Evolutionary conservation across 1,284 basidiomycete genomes (phyloP).

Genomic region (Cryptococcus sp.): DNA sequence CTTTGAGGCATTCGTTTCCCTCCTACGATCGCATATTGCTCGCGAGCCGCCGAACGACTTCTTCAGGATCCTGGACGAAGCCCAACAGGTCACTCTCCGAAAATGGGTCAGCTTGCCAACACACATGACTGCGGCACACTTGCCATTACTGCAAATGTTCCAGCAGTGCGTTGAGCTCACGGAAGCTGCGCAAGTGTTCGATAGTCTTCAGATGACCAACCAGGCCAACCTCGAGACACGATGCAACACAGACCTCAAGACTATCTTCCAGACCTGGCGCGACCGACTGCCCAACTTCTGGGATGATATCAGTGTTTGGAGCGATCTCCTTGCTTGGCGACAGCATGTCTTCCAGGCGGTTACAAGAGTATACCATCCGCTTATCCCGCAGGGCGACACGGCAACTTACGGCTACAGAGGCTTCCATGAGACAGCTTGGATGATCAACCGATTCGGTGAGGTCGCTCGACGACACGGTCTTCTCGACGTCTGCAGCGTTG

Average conservation of each 20-base stretch:
- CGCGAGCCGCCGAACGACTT: constrained; percentile 64
- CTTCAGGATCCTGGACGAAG: constrained; percentile 86
- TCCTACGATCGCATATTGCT: constrained; percentile 61
- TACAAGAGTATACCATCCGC: constrained; percentile 93
- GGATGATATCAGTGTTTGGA: constrained; percentile 99
- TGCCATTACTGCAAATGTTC: constrained; percentile 95
- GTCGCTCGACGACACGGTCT: constrained; percentile 97
- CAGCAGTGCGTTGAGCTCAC: constrained; percentile 98
- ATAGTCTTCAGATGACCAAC: constrained; percentile 82
- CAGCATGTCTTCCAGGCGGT: constrained; percentile 90
- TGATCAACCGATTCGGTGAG: constrained; percentile 99
- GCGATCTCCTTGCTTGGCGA: constrained; percentile 95
- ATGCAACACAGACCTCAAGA: constrained; percentile 85
- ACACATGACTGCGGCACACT: constrained; percentile 80
- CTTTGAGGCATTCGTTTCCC: constrained; percentile 91
- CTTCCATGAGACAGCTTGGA: constrained; percentile 99
- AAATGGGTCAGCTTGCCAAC: constrained; percentile 95
- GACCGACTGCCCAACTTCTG: constrained; percentile 94
- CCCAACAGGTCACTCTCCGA: constrained; percentile 91
- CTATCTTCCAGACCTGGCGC: constrained; percentile 94
- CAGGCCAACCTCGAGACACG: constrained; percentile 91
- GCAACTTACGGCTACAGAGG: constrained; percentile 91
- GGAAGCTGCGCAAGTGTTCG: constrained; percentile 94
- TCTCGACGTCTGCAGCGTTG: constrained; percentile 92
- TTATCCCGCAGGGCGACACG: constrained; percentile 63